Base-by-base conservation (phyloP, 306 rosid genomes). In the Trifolium fragiferum region DNA sequence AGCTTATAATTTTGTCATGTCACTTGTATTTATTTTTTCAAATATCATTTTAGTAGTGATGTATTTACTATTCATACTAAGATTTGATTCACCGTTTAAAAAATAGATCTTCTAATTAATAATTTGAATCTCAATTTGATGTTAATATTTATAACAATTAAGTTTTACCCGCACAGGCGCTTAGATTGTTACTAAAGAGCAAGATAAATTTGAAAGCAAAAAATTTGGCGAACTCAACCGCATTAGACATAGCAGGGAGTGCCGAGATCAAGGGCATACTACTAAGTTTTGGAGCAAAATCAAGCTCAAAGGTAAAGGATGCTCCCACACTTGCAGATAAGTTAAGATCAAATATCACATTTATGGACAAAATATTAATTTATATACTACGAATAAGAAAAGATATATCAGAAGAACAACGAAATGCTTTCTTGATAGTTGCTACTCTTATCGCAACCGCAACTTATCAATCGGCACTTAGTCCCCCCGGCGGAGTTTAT, bases 401-500 rank as follows among this genome's bases (percentile, higher is more conserved):
- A 7, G 70, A 49, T 4, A 60, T 61, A 41, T 13, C 80, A 4
- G 54, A 68, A 2, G 80, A 62, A 0, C 30, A 54, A 20, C 61
- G 72, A 3, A 59, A 25, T 0, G 30, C 58, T n/a, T 47, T 80
- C 7, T 49, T 73, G 7, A 37, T 80, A 21, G 69, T 80, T 23
- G 76, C 76, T 1, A 16, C 67, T 21, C 80, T 68, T 7, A 4
- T 78, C 40, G 82, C 77, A 12, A 78, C 82, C 0, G 65, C 66
- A 3, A 38, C 72, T 1, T 70, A 70, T 78, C 82, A 78, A 62
- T 14, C 77, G 2, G 66, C 50, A 38, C 59, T 78, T 2, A 78
- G 55, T 60, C 82, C 82, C 2, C 82, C 77, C 0, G 82, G 77
- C 16, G 73, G 60, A 49, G 73, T 68, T 47, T 60, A 46, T 38